Conservation (phyloP, 768 basidiomycete species). For the Auricularia auricula-judae region DNA sequence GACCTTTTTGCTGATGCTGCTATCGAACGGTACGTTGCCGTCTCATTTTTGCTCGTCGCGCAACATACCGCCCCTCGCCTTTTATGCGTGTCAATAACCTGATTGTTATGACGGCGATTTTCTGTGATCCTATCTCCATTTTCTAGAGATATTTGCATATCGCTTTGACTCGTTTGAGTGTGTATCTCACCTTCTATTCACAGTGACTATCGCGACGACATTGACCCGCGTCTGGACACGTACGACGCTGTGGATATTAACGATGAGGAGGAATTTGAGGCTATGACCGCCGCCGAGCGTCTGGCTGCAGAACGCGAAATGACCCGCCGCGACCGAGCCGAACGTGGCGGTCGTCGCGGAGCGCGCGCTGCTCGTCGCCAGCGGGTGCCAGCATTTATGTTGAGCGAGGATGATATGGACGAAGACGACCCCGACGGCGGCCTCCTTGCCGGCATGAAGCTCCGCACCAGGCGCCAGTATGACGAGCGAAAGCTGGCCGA, state of each 20-base stretch:
- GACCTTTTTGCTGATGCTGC: conserved; percentile 79
- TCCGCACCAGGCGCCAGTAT: conserved; percentile 79
- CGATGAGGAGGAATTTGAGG: conserved; percentile 56
- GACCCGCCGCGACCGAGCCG: conserved; percentile 75
- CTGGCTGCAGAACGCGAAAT: conserved; percentile 79
- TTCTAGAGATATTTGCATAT: too few species aligned
- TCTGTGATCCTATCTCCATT: too few species aligned
- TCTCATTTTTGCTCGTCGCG: neutral
- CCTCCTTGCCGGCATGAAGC: conserved; percentile 59
- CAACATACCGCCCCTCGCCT: too few species aligned
- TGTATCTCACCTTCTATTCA: neutral
- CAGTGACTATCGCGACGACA: conserved; percentile 64
- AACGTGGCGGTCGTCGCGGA: conserved; percentile 55
- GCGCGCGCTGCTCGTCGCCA: conserved; percentile 66
- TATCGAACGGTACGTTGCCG: conserved; percentile 50
- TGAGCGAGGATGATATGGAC: conserved; percentile 70
- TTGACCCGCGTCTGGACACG: conserved; percentile 68
- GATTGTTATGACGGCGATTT: too few species aligned
- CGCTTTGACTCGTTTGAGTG: too few species aligned
- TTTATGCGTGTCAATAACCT: too few species aligned
- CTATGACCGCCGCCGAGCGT: conserved; percentile 56
- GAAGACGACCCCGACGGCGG: conserved; percentile 52
- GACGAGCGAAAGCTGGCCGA: conserved; percentile 87
- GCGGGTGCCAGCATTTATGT: conserved; percentile 80
- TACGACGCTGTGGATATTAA: conserved; percentile 85